These are phyloP conservation scores for Cadophora sp. DNA, from an alignment of 2,329 filamentous ascomycete genomes.

Conservation along the genomic window DNA sequence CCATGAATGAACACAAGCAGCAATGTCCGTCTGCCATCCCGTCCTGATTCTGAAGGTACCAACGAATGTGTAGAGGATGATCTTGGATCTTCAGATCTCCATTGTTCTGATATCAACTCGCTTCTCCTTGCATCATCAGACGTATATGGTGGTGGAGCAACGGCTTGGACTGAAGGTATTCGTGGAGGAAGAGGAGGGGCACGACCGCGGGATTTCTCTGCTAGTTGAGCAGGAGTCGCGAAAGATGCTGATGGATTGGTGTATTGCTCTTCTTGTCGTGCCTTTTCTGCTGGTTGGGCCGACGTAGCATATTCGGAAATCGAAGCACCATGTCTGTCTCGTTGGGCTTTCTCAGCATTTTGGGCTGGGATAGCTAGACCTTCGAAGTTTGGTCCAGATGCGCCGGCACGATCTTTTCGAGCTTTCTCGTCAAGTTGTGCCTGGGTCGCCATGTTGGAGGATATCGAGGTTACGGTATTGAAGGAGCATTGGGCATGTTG, in stretches of 20 bases:
- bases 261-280: constrained; percentile 17
- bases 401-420: constrained; percentile 10
- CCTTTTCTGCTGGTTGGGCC: constrained; percentile 35
- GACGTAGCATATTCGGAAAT: constrained; percentile 25
- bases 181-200: constrained; percentile 42
- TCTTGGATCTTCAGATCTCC: constrained; percentile 44
- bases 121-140: constrained; percentile 38
- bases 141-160: constrained; percentile 41
- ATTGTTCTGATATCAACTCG: constrained; percentile 43
- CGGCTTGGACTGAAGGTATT: constrained; percentile 24
- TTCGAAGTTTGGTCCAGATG: constrained; percentile 8
- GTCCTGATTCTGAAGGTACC: constrained; percentile 40
- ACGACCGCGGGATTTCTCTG: constrained; percentile 26
- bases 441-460: background rate
- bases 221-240: constrained; percentile 31
- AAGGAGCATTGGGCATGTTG: background rate
- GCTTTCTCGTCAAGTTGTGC: constrained; percentile 16
- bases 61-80: constrained; percentile 45
- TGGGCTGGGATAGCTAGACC: constrained; percentile 4
- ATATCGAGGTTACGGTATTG: background rate
- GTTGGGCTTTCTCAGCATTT: constrained; percentile 5
- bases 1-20: constrained; percentile 88
- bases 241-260: constrained; percentile 4
- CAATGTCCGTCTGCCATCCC: constrained; percentile 57
- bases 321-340: background rate